phyloP scores from a whole-genome alignment of 495 filamentous ascomycete genomes.

The Aspergillus conjunctus region DNA sequence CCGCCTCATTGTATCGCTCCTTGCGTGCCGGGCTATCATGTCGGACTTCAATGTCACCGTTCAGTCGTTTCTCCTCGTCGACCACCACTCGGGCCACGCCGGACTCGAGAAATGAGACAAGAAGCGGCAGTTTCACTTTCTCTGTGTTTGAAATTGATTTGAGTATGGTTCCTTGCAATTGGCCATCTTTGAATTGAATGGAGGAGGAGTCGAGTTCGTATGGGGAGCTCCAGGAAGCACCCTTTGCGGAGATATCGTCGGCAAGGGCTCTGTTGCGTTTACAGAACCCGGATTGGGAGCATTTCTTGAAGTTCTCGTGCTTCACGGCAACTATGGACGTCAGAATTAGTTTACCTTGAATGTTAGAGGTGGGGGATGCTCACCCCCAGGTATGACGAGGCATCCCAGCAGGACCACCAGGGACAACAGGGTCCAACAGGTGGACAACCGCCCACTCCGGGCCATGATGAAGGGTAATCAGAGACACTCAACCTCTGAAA shows the following conservation, averaged over 20 bases:
- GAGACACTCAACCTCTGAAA: conserved; percentile 43
- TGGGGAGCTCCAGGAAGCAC: conserved; percentile 73
- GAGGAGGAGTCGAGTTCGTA: conserved; percentile 75
- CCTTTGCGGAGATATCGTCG: conserved; percentile 65
- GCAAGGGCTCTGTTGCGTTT: conserved; percentile 89
- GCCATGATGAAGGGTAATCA: conserved; percentile 42
- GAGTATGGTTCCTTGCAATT: conserved; percentile 74
- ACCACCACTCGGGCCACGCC: conserved; percentile 83
- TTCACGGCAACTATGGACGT: conserved; percentile 72
- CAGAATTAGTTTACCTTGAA: conserved; percentile 4
- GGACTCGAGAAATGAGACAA: conserved; percentile 83
- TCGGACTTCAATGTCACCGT: conserved; percentile 84
- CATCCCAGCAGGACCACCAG: conserved; percentile 43
- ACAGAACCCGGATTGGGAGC: conserved; percentile 89
- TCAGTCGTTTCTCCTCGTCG: conserved; percentile 87
- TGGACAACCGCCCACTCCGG: conserved; percentile 51
- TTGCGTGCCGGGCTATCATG: conserved; percentile 84
- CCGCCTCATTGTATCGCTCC: conserved; percentile 90
- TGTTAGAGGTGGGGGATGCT: conserved; percentile 6
- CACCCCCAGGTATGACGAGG: conserved; percentile 44
- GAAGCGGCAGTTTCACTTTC: conserved; percentile 76
- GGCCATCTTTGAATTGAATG: conserved; percentile 74
- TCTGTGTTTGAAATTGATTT: conserved; percentile 70
- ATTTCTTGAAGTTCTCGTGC: conserved; percentile 95
- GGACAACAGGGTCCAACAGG: conserved; percentile 56